A percentile compares a stretch with the other conserved stretches of the same genome.
phyloP scores from a whole-genome alignment of 805 yeast species.

The Candida stauntonica region DNA sequence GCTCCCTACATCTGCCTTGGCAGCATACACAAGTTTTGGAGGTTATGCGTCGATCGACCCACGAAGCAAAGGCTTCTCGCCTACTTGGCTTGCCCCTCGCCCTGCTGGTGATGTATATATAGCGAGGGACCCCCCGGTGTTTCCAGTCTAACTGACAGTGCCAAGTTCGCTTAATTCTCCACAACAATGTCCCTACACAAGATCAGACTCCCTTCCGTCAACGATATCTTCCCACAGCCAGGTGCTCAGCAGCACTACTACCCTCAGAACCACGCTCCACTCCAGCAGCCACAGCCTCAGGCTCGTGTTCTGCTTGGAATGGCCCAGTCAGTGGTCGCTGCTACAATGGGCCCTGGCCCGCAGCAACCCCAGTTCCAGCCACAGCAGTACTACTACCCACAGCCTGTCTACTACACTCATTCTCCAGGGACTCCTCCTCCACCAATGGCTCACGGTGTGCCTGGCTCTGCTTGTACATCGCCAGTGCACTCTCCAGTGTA shows the following conservation, averaged over 20 bases:
- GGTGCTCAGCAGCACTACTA: slow-evolving; percentile 1
- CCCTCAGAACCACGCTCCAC: slow-evolving; percentile 5
- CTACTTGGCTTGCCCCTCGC: slow-evolving; percentile 4
- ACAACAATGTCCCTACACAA: slow-evolving; percentile 12
- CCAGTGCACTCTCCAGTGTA: slow-evolving; percentile 7
- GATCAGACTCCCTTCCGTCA: slow-evolving; percentile 26
- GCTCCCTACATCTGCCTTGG: slow-evolving; percentile 1
- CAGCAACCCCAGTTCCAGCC: slow-evolving; percentile 10
- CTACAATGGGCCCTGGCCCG: not conserved
- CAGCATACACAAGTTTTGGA: too few species aligned
- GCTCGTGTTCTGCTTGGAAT: slow-evolving; percentile 1
- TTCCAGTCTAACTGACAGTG: not conserved
- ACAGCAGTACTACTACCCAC: slow-evolving; percentile 11
- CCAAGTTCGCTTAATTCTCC: not conserved
- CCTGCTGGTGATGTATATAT: slow-evolving; percentile 2
- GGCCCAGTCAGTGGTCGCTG: slow-evolving; percentile 1
- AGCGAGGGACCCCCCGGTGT: slow-evolving; percentile 1
- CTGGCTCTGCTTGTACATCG: not conserved
- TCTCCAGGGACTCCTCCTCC: slow-evolving; percentile 7
- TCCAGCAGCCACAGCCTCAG: slow-evolving; percentile 5
- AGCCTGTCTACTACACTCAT: slow-evolving; percentile 7
- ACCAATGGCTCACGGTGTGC: slow-evolving; percentile 1
- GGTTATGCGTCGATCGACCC: slow-evolving; percentile 12
- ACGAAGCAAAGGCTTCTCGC: slow-evolving; percentile 13
- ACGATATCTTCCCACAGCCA: slow-evolving; percentile 23